Evolutionary conservation across 1,284 basidiomycete species (phyloP), one percentile per base, ranked within the genome.

Genomic region (Tilletia caries): DNA sequence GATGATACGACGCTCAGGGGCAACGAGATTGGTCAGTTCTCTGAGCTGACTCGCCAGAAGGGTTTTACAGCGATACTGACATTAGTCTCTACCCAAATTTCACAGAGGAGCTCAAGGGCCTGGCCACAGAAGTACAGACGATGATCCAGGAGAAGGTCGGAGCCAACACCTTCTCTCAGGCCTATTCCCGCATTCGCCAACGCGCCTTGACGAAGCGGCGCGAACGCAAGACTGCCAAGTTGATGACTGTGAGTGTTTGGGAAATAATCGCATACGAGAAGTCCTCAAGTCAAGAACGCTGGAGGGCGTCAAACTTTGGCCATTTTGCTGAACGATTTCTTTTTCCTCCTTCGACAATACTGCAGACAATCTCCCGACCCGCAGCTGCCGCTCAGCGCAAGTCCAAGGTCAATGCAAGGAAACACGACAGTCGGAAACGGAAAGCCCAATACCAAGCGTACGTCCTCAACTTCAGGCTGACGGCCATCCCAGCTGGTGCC

Each of bases 141-240:
- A 88, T 97, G 20, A 85, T 99, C 0, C 94, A 94, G 80, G 83
- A 85, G 60, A 92, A 92, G 85, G 90, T 96, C 44, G 94, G 94
- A 32, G 89, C 90, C 15, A 91, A 90, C 0, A 88, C 87, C 68
- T 98, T 96, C 84, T 89, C 93, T 2, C 83, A 83, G 23, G 87
- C 88, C 0, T 98, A 96, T 85, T 91, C 89, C 74, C 86, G 87
- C 68, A 90, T 98, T 67, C 88, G 92, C 48, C 90, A 93, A 79
- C 86, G 87, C 37, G 88, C 89, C 0, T 84, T 90, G 34, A 87
- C 87, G 43, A 88, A 92, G 43, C 87, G 91, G 67, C 87, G 90
- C 68, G 91, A 91, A 67, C 86, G 95, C 34, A 90, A 90, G 80
- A 88, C 89, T 0, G 87, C 88, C 0, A 86, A 89, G 23, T 88